These are phyloP conservation scores for Petunia hybrid DNA, from an alignment of 305 asterid genomes.

Conservation along the genomic window DNA sequence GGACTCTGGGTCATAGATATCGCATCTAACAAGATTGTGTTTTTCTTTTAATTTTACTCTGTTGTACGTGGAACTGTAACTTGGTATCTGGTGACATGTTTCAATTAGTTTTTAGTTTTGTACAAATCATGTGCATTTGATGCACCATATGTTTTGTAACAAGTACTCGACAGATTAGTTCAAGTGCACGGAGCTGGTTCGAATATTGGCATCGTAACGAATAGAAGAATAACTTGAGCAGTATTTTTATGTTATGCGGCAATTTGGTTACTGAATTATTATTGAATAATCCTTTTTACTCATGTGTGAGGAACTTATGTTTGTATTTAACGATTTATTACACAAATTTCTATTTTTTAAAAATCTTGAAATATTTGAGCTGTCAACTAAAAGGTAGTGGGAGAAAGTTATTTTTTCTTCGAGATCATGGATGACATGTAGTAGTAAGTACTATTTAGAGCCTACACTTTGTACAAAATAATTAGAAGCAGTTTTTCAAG, in stretches of 20 bases:
- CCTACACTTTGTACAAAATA: no score
- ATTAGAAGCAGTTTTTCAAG: no score
- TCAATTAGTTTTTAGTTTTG: conserved; percentile 2
- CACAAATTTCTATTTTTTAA: not conserved
- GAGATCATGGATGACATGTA: no score
- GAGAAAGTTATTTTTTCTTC: no score
- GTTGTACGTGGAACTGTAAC: not conserved
- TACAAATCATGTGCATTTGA: not conserved
- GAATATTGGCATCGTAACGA: no score
- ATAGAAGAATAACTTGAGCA: not conserved
- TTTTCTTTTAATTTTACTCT: not conserved
- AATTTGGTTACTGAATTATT: conserved; percentile 12
- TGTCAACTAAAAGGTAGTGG: no score
- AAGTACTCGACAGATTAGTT: no score
- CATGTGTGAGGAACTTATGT: conserved; percentile 15
- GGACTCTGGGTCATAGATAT: not conserved
- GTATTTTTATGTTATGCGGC: conserved; percentile 19
- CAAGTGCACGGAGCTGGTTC: no score
- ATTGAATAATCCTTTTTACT: conserved; percentile 3
- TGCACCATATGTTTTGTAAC: not conserved
- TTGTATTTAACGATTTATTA: not conserved
- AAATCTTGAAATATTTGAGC: no score
- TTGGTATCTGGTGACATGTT: not conserved
- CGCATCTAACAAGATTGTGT: conserved; percentile 9
- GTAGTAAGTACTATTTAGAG: no score